These are phyloP conservation scores for Suhomyces sp. DNA, from an alignment of 805 yeast species.

Conservation along the genomic window DNA sequence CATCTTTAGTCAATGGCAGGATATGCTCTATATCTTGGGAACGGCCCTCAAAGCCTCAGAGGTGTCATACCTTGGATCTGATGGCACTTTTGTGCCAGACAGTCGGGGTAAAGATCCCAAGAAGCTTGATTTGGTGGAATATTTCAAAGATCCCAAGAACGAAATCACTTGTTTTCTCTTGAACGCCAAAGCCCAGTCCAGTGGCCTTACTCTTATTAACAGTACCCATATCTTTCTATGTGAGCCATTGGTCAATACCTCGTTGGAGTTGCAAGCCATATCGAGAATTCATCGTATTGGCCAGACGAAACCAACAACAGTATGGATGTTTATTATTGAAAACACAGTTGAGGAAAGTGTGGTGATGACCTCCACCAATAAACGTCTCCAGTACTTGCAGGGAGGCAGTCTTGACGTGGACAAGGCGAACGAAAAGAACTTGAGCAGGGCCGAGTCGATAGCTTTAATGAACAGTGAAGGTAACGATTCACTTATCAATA, in stretches of 20 bases:
- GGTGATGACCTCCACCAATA: conserved; percentile 61
- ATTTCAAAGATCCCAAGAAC: conserved; percentile 56
- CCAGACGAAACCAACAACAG: conserved; percentile 73
- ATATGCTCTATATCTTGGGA: conserved; percentile 62
- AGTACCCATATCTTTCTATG: conserved; percentile 91
- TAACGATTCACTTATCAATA: conserved; percentile 46
- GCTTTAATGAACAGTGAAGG: conserved; percentile 52
- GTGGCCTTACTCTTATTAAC: conserved; percentile 87
- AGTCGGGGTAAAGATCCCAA: conserved; percentile 27
- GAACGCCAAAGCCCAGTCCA: conserved; percentile 82
- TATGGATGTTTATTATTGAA: conserved; percentile 87
- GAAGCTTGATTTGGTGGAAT: conserved; percentile 45
- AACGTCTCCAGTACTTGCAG: conserved; percentile 46
- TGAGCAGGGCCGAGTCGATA: conserved; percentile 48
- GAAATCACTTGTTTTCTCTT: conserved; percentile 78
- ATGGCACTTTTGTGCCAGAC: conserved; percentile 35
- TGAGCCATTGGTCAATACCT: conserved; percentile 87
- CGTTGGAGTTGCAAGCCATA: conserved; percentile 87
- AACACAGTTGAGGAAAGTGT: conserved; percentile 90
- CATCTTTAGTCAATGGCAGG: conserved; percentile 87
- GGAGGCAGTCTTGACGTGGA: conserved; percentile 14
- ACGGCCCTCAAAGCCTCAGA: conserved; percentile 60
- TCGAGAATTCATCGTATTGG: conserved; percentile 93
- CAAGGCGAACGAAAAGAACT: conserved; percentile 27
- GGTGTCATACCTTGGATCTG: conserved; percentile 56